These are phyloP conservation scores for Cryptococcus sp. DNA, from an alignment of 1,284 basidiomycete genomes.

Conservation along the genomic window DNA sequence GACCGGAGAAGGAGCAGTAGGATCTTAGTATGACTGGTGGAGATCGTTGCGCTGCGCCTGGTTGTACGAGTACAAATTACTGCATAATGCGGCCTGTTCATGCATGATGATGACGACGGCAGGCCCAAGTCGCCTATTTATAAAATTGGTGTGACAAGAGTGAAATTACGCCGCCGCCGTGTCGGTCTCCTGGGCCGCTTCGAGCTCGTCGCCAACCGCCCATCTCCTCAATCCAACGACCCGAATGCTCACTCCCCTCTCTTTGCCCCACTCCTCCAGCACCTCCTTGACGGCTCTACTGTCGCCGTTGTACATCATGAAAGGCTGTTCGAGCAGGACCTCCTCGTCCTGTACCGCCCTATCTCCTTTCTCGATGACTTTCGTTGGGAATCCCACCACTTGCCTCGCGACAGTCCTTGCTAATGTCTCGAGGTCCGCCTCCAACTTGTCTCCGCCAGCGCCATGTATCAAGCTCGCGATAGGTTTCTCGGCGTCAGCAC, in stretches of 20 bases:
- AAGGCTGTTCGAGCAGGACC: conserved; percentile 73
- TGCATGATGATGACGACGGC: background rate
- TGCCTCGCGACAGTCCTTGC: conserved; percentile 79
- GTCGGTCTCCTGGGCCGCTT: conserved; percentile 1
- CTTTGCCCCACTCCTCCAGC: conserved; percentile 66
- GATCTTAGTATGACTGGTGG: background rate
- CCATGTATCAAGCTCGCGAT: conserved; percentile 44
- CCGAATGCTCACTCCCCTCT: conserved; percentile 54
- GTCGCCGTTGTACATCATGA: conserved; percentile 65
- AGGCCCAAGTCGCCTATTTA: background rate
- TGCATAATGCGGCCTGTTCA: background rate
- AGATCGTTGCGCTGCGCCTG: background rate
- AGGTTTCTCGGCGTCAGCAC: conserved; percentile 38
- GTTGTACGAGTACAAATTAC: background rate
- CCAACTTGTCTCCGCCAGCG: conserved; percentile 52
- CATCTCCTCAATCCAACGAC: conserved; percentile 49
- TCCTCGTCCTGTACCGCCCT: conserved; percentile 56
- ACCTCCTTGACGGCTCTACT: conserved; percentile 65
- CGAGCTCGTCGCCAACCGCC: conserved; percentile 42
- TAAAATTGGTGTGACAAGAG: background rate
- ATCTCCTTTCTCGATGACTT: conserved; percentile 55
- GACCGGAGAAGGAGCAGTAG: conserved; percentile 3
- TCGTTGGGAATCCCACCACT: conserved; percentile 80
- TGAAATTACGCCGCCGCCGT: background rate
- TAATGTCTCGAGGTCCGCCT: conserved; percentile 63